These are phyloP conservation scores for Taphrina communis DNA, from an alignment of 1,139 yeast genomes.

Conservation along the genomic window DNA sequence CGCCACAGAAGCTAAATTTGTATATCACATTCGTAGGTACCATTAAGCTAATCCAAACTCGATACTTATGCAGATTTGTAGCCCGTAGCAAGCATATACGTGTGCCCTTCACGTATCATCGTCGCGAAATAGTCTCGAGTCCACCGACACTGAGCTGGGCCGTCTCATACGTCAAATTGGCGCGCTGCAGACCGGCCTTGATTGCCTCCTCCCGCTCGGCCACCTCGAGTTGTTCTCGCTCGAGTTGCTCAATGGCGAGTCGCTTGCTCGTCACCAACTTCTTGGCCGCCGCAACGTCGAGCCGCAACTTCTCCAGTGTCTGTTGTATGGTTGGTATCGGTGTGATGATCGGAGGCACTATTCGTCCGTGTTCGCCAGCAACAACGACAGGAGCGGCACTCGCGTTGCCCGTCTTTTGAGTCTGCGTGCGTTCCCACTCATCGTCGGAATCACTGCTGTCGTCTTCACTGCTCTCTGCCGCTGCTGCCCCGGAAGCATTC, in stretches of 20 bases:
- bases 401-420: not conserved
- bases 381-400: not conserved
- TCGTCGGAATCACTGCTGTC: constrained; percentile 28
- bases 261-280: not conserved
- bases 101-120: too few species aligned
- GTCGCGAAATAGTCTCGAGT: not conserved
- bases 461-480: not conserved
- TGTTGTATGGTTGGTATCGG: constrained; percentile 12
- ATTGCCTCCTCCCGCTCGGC: constrained; percentile 25
- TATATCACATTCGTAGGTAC: too few species aligned
- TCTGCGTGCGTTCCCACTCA: constrained; percentile 36
- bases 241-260: not conserved
- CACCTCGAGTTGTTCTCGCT: constrained; percentile 10
- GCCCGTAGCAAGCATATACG: too few species aligned
- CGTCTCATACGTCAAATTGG: constrained; percentile 15
- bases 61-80: too few species aligned
- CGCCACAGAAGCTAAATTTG: too few species aligned
- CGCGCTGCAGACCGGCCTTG: constrained; percentile 12
- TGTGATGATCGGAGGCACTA: not conserved
- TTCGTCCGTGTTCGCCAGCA: not conserved
- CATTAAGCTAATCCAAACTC: too few species aligned
- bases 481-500: not conserved
- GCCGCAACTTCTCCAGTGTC: not conserved
- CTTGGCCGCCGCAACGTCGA: not conserved
- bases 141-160: constrained; percentile 19